Percentiles rank a stretch among this genome's conserved stretches.
Evolutionary conservation across 345 rosid genomes (phyloP).

Genomic region (Physaria fendleri): DNA sequence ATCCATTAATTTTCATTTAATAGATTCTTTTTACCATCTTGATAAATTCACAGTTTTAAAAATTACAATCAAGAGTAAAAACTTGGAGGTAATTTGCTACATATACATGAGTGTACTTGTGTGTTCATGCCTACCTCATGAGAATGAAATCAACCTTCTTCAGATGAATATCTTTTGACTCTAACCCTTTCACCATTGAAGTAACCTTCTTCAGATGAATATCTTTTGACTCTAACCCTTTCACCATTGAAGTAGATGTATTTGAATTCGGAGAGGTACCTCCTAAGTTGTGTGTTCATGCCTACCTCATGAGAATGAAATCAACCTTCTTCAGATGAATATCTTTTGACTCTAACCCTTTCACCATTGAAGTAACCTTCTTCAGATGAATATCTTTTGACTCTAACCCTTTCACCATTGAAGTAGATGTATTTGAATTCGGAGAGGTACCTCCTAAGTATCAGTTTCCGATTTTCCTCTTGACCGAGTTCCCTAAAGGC

Average conservation of each 20-base stretch:
- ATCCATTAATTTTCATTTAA: too few species aligned
- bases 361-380: too few species aligned
- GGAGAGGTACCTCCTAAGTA: slow-evolving; percentile 51
- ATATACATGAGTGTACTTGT: slow-evolving; percentile 1
- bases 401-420: too few species aligned
- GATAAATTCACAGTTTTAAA: not conserved
- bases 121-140: too few species aligned
- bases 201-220: too few species aligned
- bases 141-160: slow-evolving; percentile 26
- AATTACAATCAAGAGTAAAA: slow-evolving; percentile 10
- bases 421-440: slow-evolving; percentile 77
- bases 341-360: slow-evolving; percentile 62
- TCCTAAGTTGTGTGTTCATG: slow-evolving; percentile 35
- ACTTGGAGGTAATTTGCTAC: not conserved
- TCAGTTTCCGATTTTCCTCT: slow-evolving; percentile 49
- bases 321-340: slow-evolving; percentile 32
- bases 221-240: too few species aligned
- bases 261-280: slow-evolving; percentile 59
- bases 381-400: too few species aligned
- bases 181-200: slow-evolving; percentile 73
- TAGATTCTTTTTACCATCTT: slow-evolving; percentile 9
- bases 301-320: slow-evolving; percentile 3
- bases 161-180: slow-evolving; percentile 48
- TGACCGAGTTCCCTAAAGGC: slow-evolving; percentile 56
- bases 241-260: too few species aligned